Conservation (phyloP, 2,329 filamentous ascomycete genomes). For the Botryosphaeria dothidea region DNA sequence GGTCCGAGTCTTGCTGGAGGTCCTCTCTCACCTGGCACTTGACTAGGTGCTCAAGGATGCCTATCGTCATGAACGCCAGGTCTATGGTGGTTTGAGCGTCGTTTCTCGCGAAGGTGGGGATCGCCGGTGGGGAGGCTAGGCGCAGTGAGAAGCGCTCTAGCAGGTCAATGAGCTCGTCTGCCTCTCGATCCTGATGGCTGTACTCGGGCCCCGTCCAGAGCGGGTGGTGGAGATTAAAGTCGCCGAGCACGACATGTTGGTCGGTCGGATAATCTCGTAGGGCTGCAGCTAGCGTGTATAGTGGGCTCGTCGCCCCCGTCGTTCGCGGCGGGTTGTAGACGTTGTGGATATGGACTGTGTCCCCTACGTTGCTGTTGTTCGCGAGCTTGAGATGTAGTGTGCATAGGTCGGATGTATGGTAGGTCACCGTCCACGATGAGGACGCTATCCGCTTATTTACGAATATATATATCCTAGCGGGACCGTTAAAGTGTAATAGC, state of each 20-base stretch:
- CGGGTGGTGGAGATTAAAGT: conserved; percentile 23
- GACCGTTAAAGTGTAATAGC: conserved; percentile 7
- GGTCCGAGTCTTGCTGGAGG: background rate
- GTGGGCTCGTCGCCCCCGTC: conserved; percentile 13
- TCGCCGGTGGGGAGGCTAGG: background rate
- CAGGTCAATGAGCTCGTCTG: background rate
- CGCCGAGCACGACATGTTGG: conserved; percentile 20
- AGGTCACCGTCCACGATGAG: conserved; percentile 21
- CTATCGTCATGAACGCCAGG: background rate
- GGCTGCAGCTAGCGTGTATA: background rate
- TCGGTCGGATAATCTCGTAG: conserved; percentile 7
- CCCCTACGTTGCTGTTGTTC: conserved; percentile 2
- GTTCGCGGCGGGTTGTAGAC: conserved; percentile 25
- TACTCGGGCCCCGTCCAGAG: background rate
- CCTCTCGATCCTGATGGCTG: background rate
- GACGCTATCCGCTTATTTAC: conserved; percentile 28
- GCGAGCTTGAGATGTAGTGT: conserved; percentile 19
- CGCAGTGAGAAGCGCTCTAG: background rate
- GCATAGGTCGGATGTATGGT: conserved; percentile 24
- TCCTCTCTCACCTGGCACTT: background rate
- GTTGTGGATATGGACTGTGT: conserved; percentile 23
- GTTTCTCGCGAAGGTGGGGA: background rate
- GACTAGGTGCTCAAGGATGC: background rate
- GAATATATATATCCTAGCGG: conserved; percentile 27
- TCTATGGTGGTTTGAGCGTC: background rate